phyloP scores from a whole-genome alignment of 2,329 filamentous ascomycete species.

The Zymoseptoria ardabiliae region DNA sequence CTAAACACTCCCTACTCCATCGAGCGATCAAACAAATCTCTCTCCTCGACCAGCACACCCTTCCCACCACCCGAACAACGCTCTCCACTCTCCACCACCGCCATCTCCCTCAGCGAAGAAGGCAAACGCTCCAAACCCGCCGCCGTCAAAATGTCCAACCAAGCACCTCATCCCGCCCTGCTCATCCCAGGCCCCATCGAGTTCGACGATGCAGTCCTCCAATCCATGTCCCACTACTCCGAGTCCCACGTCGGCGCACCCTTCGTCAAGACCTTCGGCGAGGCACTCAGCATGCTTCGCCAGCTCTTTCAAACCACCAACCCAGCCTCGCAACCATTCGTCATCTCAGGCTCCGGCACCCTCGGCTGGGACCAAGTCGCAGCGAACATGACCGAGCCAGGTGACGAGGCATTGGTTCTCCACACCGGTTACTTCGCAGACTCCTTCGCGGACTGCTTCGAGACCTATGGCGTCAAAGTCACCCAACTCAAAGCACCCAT shows the following conservation, averaged over 20 bases:
- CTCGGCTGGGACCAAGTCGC: conserved; percentile 94
- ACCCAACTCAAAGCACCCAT: conserved; percentile 86
- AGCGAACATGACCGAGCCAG: conserved; percentile 83
- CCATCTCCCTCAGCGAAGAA: conserved; percentile 17
- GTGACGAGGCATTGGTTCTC: conserved; percentile 84
- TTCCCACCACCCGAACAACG: conserved; percentile 20
- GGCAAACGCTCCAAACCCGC: conserved; percentile 18
- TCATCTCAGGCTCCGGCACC: conserved; percentile 90
- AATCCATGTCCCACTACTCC: conserved; percentile 91
- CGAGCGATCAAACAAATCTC: conserved; percentile 41
- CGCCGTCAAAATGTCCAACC: conserved; percentile 47
- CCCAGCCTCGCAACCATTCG: conserved; percentile 76
- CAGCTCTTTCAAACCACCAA: conserved; percentile 90
- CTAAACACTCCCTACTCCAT: conserved; percentile 58
- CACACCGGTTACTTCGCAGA: conserved; percentile 97
- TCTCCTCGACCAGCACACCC: conserved; percentile 31
- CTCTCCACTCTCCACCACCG: conserved; percentile 21
- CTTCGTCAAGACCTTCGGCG: conserved; percentile 86
- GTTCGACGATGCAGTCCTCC: conserved; percentile 92
- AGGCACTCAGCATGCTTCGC: conserved; percentile 78
- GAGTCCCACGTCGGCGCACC: conserved; percentile 87
- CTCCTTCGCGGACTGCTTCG: conserved; percentile 85
- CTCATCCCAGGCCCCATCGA: conserved; percentile 97
- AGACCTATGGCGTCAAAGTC: conserved; percentile 81
- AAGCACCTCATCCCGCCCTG: conserved; percentile 61